These are phyloP conservation scores for Alloascoidea africana DNA, from an alignment of 805 yeast species.

Conservation along the genomic window DNA sequence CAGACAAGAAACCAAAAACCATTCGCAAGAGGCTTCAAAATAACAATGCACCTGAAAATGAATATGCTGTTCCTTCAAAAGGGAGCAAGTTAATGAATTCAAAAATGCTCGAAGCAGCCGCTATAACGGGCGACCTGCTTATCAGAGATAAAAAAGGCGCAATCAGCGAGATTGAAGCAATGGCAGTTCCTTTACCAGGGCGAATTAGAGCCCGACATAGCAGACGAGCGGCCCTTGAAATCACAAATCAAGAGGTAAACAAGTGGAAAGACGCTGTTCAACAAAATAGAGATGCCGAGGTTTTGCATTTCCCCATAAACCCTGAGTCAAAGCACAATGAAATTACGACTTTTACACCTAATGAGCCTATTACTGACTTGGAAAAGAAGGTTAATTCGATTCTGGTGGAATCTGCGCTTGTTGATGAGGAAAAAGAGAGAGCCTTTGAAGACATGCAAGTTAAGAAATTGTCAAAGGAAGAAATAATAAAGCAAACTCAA, in stretches of 20 bases:
- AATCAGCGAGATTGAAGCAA: slow-evolving; percentile 23
- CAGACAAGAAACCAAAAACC: slow-evolving; percentile 20
- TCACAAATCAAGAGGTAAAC: slow-evolving; percentile 72
- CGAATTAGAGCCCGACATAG: slow-evolving; percentile 78
- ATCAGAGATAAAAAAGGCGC: slow-evolving; percentile 22
- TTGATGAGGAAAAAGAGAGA: slow-evolving; percentile 63
- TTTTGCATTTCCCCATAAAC: slow-evolving; percentile 59
- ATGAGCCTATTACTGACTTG: slow-evolving; percentile 34
- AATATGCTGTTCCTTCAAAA: slow-evolving; percentile 47
- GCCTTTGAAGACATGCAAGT: slow-evolving; percentile 78
- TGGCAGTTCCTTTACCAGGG: slow-evolving; percentile 73
- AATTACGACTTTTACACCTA: slow-evolving; percentile 39
- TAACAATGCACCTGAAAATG: slow-evolving; percentile 49
- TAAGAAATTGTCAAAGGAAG: slow-evolving; percentile 70
- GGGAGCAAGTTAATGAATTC: slow-evolving; percentile 44
- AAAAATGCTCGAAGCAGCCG: slow-evolving; percentile 56
- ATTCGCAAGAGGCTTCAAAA: slow-evolving; percentile 26
- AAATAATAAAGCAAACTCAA: slow-evolving; percentile 56
- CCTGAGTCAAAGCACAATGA: slow-evolving; percentile 26
- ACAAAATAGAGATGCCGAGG: slow-evolving; percentile 72
- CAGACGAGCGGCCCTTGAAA: slow-evolving; percentile 79
- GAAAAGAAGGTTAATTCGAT: slow-evolving; percentile 51
- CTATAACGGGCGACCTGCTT: slow-evolving; percentile 33
- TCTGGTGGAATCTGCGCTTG: slow-evolving; percentile 47
- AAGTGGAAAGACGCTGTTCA: slow-evolving; percentile 82